Base-by-base conservation (phyloP, 768 basidiomycete genomes). In the Tricholoma matsutake region DNA sequence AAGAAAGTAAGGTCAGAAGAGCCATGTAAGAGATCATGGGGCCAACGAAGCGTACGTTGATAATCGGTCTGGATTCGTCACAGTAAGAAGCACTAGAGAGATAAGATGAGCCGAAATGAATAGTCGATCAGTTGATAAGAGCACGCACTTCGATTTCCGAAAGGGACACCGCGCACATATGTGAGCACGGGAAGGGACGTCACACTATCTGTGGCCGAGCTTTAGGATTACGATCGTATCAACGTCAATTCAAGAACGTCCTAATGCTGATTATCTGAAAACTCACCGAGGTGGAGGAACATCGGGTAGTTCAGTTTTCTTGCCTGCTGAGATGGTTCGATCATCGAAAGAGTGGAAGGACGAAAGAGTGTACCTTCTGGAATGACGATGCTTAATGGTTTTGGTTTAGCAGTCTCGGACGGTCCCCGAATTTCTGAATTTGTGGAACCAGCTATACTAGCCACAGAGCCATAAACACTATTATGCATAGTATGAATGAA, bases 101-200 rank as follows among this genome's bases (percentile, higher is more conserved):
- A 31, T 34, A 31, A 45, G 54, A 54, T 37, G 3, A 53, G 29
- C 51, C 51, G 29, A 53, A 32, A 53, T 32, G 51, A 53, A 53
- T 3, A n/a, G 51, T 32, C 29, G 31, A 53, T 32, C 16, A 53
- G 6, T 10, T 53, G 51, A 53, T 31, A 7, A 29, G 22, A 32
- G n/a, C 20, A 69, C 77, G 43, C 61, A 81, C 81, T 64, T 69
- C 80, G 77, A 71, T 83, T 78, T 58, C 78, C 75, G 20, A 74
- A 68, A 25, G 82, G 82, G 14, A 83, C 81, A 58, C 75, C 75
- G 37, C 80, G 73, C 37, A 83, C 73, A 71, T 78, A 75, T 61
- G 75, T 77, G 59, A 83, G 71, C 58, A 78, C 72, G 22, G 81
- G 81, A n/a, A 83, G 71, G 13, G 80, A 81, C 65, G 78, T 78